Evolutionary conservation across 2,329 filamentous ascomycete species (phyloP).

Genomic region (Phoma sp.): DNA sequence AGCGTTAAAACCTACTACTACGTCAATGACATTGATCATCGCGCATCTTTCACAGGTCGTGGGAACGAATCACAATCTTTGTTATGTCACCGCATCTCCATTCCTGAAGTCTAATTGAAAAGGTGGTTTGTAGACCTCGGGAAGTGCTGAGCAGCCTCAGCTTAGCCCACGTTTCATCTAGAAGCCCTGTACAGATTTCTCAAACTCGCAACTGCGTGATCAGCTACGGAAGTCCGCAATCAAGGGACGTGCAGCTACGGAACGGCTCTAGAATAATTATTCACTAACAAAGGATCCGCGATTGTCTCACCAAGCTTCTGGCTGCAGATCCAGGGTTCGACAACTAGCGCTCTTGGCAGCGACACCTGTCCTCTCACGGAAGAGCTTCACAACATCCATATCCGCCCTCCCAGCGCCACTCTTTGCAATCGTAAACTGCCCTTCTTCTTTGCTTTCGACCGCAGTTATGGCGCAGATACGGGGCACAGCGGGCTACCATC

Average conservation of each 20-base stretch:
- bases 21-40: not conserved
- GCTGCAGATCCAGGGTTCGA: conserved; percentile 28
- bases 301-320: conserved; percentile 19
- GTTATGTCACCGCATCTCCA: not conserved
- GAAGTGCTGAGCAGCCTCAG: conserved; percentile 1
- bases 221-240: conserved; percentile 7
- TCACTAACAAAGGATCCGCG: conserved; percentile 10
- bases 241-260: conserved; percentile 10
- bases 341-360: conserved; percentile 21
- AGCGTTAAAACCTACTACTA: not conserved
- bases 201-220: conserved; percentile 3
- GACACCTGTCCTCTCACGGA: conserved; percentile 28
- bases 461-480: conserved; percentile 63
- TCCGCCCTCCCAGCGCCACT: conserved; percentile 33
- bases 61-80: not conserved
- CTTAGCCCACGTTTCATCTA: conserved; percentile 4
- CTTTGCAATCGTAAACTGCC: conserved; percentile 21
- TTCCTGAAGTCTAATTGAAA: not conserved
- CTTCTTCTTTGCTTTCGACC: conserved; percentile 24
- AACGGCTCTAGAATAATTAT: conserved; percentile 14
- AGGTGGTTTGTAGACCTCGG: not conserved
- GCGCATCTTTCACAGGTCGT: not conserved
- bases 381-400: conserved; percentile 36
- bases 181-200: conserved; percentile 7
- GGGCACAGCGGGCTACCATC: conserved; percentile 78